Base-by-base conservation (phyloP, 306 rosid species). In the Amphicarpaea edgeworthii region DNA sequence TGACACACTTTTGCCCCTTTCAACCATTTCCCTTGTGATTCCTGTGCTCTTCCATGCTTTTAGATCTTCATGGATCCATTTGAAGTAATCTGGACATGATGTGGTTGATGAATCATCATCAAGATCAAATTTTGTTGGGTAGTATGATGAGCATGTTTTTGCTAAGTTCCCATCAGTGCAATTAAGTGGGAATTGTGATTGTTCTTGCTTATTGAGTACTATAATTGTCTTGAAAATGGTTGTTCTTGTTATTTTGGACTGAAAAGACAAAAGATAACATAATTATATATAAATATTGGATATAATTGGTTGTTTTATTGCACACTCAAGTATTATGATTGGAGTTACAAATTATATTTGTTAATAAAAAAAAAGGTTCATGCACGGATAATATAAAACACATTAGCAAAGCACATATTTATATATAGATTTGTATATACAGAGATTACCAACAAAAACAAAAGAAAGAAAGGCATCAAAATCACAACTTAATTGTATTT, bases 11-110 rank as follows among this genome's bases (percentile, higher is more conserved):
- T 46, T 47, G 4, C 76, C 85, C 0, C 53, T 51, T 38, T 84
- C 87, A 43, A 87, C 16, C 82, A 87, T 69, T 32, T 66, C 72
- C 64, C 82, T 82, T 9, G 88, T 87, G 72, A 87, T 84, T 55
- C 90, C 88, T 20, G 77, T 77, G 0, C 28, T 59, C 68, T 58
- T 40, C 90, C 90, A 87, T 12, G 86, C 85, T 55, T 72, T 83
- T 0, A 87, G 79, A 78, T 87, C 90, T 78, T 87, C 82, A 23
- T 79, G 83, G 80, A 87, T 87, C 90, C 90, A 87, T 34, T 73
- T 69, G 65, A 83, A 79, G 54, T 84, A 80, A 9, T 73, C 69
- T 10, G 90, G 90, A 53, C 90, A 87, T 34, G 81, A 11, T 32
- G 72, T 1, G 3, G 67, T 3, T 17, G 80, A 11, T 2, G 55